Base-by-base conservation (phyloP, 2,329 filamentous ascomycete species). In the Fusarium miscanthi region DNA sequence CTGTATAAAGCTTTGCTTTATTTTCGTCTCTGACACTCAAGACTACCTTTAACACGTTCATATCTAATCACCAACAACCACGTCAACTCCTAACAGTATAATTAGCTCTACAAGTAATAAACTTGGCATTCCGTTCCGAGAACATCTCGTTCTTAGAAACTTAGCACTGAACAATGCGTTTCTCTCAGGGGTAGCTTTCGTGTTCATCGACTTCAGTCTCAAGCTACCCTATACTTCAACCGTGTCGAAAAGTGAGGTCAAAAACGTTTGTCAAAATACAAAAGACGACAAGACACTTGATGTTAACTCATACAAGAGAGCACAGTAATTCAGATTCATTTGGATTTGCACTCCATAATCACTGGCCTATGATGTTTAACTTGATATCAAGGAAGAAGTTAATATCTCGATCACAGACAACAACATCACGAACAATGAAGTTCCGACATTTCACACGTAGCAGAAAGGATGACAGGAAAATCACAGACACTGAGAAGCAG, bases 21-120 rank as follows among this genome's bases (percentile, higher is more conserved):
- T 2, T 25, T 1, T 3, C 2, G 14, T 14, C 5, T 19, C 10
- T 46, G 12, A 16, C n/a, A 2, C 19, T 17, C 5, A 30, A 8
- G 25, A 13, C 9, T 6, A 1, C 7, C 9, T 5, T 2, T 8
- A 1, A 1, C 8, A 17, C 5, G 7, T n/a, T 17, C 4, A n/a
- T 30, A 6, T n/a, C 9, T 56, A 13, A n/a, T 21, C 16, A 23
- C 4, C 6, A n/a, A 17, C 19, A n/a, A 27, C n/a, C 9, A 35
- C 17, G 19, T 7, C 17, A 0, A 13, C 10, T 27, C 10, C 2
- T n/a, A 46, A 11, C 6, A 35, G 1, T 2, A 6, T 8, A 1
- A 7, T 6, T 8, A 6, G 9, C 4, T 16, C 1, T 6, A 25
- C 6, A 8, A 21, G 3, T 2, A 9, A 27, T 5, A 17, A n/a